These are phyloP conservation scores for Fusarium coffeatum DNA, from an alignment of 2,329 filamentous ascomycete genomes.

Conservation along the genomic window DNA sequence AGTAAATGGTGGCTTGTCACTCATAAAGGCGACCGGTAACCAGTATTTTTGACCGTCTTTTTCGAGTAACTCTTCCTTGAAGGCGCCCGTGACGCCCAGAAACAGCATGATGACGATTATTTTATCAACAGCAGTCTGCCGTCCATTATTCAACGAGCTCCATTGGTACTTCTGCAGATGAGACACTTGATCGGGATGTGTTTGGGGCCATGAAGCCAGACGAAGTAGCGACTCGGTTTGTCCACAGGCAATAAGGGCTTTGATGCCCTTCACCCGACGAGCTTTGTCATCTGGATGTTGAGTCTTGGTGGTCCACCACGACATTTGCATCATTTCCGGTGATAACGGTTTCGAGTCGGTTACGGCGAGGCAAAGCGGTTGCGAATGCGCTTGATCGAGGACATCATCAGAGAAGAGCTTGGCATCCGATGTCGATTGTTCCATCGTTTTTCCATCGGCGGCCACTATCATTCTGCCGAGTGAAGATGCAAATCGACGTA, in stretches of 20 bases:
- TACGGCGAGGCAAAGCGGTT: background rate
- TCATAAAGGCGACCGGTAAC: background rate
- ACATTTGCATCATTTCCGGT: slow-evolving; percentile 9
- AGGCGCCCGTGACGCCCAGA: background rate
- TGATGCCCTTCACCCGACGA: background rate
- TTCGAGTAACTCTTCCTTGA: background rate
- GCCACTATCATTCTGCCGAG: background rate
- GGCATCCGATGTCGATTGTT: rapidly evolving
- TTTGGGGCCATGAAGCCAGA: background rate
- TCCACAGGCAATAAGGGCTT: slow-evolving; percentile 7
- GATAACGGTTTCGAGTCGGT: background rate
- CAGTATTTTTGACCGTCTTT: background rate
- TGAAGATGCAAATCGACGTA: background rate
- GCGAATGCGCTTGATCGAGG: background rate
- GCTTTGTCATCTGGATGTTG: background rate
- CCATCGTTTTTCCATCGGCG: rapidly evolving
- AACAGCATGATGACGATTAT: background rate
- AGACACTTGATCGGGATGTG: background rate
- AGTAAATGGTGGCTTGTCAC: rapidly evolving
- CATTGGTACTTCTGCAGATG: background rate
- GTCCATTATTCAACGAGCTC: background rate
- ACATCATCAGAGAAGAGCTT: slow-evolving; percentile 1
- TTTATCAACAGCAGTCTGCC: background rate
- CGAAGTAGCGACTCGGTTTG: background rate
- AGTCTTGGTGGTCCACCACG: background rate